Evolutionary conservation across 345 rosid species (phyloP), one percentile per base, ranked within the genome.

Genomic region (Dipteronia dyeriana): DNA sequence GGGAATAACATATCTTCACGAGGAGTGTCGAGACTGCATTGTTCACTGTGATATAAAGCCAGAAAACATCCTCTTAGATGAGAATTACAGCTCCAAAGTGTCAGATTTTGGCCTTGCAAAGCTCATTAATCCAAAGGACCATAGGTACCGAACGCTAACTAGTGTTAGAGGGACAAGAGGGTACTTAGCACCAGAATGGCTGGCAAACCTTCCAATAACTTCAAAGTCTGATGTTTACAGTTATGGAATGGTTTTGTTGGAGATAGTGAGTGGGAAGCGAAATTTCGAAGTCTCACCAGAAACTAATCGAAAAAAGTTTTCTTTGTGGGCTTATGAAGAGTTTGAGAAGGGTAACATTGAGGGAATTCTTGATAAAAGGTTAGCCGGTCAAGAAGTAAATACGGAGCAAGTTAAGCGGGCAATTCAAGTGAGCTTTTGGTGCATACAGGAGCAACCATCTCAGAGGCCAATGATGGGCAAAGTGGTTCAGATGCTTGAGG

Each of bases 261-360:
- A 89, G 84, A 79, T 88, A 62, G 83, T 89, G 34, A 81, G 91
- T 29, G 90, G 93, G 39, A 61, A 76, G 72, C 56, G 90, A 78
- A 85, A 86, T 54, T 67, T 57, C 25, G 91, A 83, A 67, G 90
- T 85, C 73, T 87, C 79, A 68, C 84, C 56, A 0, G 86, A 74
- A 45, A 87, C 85, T 29, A 80, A 86, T 68, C 60, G 80, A 47
- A 87, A 81, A 68, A 90, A 83, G 81, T 90, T 90, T 78, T 83
- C 91, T 2, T 19, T 17, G 57, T 89, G 97, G 97, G 93, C 94
- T 9, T 83, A 76, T 53, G 89, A 86, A 71, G 93, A 90, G 85
- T 85, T 87, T 51, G 93, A 85, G 68, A 81, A 71, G 78, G 86
- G 89, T 57, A 65, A 80, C 17, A 63, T 63, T 16, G n/a, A 65